phyloP scores from a whole-genome alignment of 2,329 filamentous ascomycete genomes.

The Colletotrichum paranaense region DNA sequence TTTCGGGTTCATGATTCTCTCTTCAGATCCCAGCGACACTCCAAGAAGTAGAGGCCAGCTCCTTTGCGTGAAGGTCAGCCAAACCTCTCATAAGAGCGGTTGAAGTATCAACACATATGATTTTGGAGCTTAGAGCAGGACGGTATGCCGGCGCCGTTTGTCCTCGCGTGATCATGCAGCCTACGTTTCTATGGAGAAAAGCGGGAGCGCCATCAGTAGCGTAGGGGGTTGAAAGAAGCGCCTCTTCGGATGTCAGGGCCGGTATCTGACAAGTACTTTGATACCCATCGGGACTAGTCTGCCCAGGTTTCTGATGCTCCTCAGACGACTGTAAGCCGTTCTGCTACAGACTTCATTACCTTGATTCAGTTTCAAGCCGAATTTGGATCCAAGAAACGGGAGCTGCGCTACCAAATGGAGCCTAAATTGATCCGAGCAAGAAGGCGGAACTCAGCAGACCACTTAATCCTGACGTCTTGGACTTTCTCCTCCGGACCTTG shows the following conservation, averaged over 20 bases:
- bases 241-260: conserved; percentile 26
- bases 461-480: neutral
- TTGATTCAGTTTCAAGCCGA: neutral
- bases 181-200: neutral
- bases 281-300: neutral
- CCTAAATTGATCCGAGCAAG: neutral
- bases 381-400: conserved; percentile 10
- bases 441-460: neutral
- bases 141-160: neutral
- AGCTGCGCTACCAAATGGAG: neutral
- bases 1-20: neutral
- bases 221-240: conserved; percentile 3
- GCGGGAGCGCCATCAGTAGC: neutral
- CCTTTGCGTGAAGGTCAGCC: neutral
- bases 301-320: neutral
- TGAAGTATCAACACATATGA: too few relatives aligned
- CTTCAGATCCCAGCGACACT: neutral
- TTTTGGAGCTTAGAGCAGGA: too few relatives aligned
- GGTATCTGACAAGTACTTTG: conserved; percentile 13
- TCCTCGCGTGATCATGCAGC: conserved; percentile 13
- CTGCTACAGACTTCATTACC: neutral
- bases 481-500: neutral
- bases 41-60: neutral
- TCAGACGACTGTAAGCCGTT: neutral
- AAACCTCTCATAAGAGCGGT: neutral